Conservation (phyloP, 2,329 filamentous ascomycete genomes). For the Endoconidiophora laricicola region DNA sequence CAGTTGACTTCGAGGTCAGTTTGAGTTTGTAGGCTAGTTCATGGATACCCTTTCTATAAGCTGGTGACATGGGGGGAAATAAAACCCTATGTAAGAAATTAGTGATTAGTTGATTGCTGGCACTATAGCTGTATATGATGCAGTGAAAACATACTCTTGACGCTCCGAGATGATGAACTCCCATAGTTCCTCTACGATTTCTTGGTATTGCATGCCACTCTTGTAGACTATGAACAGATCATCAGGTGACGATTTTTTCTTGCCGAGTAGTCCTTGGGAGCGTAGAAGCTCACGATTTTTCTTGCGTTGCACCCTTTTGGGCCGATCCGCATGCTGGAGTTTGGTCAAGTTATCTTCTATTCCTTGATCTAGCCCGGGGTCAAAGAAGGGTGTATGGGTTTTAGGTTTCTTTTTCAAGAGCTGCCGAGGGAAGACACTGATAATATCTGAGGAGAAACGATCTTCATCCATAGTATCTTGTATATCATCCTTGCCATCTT, state of each 20-base stretch:
- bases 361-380: constrained; percentile 44
- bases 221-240: constrained; percentile 44
- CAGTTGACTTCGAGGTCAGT: constrained; percentile 71
- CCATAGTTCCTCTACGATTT: constrained; percentile 57
- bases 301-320: constrained; percentile 56
- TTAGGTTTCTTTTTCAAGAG: neutral
- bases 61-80: constrained; percentile 71
- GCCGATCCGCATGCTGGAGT: constrained; percentile 50
- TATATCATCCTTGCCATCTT: neutral
- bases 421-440: constrained; percentile 5
- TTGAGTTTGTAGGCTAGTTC: constrained; percentile 58
- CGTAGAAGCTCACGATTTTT: constrained; percentile 53
- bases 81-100: constrained; percentile 34
- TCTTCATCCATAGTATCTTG: neutral
- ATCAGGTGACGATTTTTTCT: constrained; percentile 50
- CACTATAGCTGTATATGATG: neutral
- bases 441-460: constrained; percentile 7
- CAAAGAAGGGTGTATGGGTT: constrained; percentile 3
- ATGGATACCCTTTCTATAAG: constrained; percentile 63
- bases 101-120: constrained; percentile 7
- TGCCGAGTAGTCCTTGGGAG: constrained; percentile 47
- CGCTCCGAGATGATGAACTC: constrained; percentile 48
- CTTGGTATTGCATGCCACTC: constrained; percentile 21
- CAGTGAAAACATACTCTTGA: constrained; percentile 36
- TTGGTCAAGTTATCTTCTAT: constrained; percentile 41